Percentiles rank a stretch among this genome's conserved stretches.
These are phyloP conservation scores for Fusarium sp. DNA, from an alignment of 2,329 filamentous ascomycete species.

Conservation along the genomic window DNA sequence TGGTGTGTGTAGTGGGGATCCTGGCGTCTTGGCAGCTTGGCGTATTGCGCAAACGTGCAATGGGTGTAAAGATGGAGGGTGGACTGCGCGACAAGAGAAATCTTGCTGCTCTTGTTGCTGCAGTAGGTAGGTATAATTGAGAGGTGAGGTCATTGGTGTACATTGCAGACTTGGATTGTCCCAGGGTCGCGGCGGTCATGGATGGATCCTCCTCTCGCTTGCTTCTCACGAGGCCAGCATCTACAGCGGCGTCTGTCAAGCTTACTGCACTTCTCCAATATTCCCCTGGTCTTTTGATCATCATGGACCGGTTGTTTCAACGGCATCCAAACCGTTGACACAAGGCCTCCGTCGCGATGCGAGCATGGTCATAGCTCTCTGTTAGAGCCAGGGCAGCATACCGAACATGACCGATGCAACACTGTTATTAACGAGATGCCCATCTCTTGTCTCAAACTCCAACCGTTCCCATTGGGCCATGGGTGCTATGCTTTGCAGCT, in stretches of 20 bases:
- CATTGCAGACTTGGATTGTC: slow-evolving; percentile 23
- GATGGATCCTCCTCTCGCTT: background rate
- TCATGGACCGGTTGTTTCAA: slow-evolving; percentile 16
- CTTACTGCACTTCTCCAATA: slow-evolving; percentile 2
- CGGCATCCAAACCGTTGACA: slow-evolving; percentile 20
- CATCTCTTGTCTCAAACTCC: slow-evolving; percentile 2
- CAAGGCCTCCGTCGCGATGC: background rate
- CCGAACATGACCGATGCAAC: background rate
- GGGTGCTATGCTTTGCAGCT: background rate
- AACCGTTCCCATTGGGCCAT: background rate
- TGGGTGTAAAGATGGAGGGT: background rate
- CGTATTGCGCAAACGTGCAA: slow-evolving; percentile 22
- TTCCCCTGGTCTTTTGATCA: slow-evolving; percentile 13
- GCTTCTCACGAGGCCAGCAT: slow-evolving; percentile 2
- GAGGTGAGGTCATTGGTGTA: slow-evolving; percentile 42
- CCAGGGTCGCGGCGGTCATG: slow-evolving; percentile 16
- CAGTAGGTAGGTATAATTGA: background rate
- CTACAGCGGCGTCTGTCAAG: slow-evolving; percentile 12
- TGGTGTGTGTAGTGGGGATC: slow-evolving; percentile 39
- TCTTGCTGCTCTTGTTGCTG: slow-evolving; percentile 8
- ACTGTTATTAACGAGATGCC: background rate
- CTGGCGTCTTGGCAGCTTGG: slow-evolving; percentile 38
- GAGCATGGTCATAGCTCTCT: background rate
- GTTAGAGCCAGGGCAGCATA: background rate
- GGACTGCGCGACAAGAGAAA: slow-evolving; percentile 16